phyloP scores from a whole-genome alignment of 1,139 yeast genomes.

The Candida pseudoviswanathii region DNA sequence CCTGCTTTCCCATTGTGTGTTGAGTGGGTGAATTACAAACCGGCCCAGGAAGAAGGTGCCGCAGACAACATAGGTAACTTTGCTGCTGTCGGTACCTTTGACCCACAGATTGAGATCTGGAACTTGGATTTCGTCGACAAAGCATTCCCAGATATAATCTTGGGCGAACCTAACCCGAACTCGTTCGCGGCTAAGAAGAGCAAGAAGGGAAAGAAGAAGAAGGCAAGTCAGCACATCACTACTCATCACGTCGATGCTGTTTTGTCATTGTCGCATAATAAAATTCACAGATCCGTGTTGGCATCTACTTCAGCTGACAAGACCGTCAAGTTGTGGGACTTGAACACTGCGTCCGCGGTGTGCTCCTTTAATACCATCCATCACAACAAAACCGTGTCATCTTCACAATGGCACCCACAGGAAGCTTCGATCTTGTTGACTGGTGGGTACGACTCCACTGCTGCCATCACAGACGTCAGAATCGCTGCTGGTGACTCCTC shows the following conservation, averaged over 20 bases:
- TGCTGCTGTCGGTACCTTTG: conserved; percentile 96
- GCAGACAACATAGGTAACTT: conserved; percentile 68
- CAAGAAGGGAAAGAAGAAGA: conserved; percentile 55
- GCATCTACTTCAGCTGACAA: conserved; percentile 96
- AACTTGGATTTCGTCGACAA: conserved; percentile 89
- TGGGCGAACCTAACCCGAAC: conserved; percentile 73
- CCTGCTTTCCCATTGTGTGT: conserved; percentile 97
- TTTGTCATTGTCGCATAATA: conserved; percentile 82
- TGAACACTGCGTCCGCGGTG: conserved; percentile 73
- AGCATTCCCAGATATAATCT: conserved; percentile 90
- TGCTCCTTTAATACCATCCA: conserved; percentile 65
- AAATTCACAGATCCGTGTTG: conserved; percentile 76
- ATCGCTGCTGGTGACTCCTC: conserved; percentile 47
- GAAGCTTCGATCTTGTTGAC: conserved; percentile 82
- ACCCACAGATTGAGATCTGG: conserved; percentile 97
- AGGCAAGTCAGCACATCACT: conserved; percentile 54
- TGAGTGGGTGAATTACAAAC: conserved; percentile 87
- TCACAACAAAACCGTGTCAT: conserved; percentile 73
- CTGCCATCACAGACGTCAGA: conserved; percentile 83
- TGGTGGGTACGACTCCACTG: conserved; percentile 89
- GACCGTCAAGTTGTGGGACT: conserved; percentile 95
- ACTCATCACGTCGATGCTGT: conserved; percentile 95
- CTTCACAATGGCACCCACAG: conserved; percentile 80
- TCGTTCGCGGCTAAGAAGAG: conserved; percentile 42
- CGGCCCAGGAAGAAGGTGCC: conserved; percentile 41